These are phyloP conservation scores for Cryphonectria parasitica DNA, from an alignment of 2,329 filamentous ascomycete genomes.

Conservation along the genomic window DNA sequence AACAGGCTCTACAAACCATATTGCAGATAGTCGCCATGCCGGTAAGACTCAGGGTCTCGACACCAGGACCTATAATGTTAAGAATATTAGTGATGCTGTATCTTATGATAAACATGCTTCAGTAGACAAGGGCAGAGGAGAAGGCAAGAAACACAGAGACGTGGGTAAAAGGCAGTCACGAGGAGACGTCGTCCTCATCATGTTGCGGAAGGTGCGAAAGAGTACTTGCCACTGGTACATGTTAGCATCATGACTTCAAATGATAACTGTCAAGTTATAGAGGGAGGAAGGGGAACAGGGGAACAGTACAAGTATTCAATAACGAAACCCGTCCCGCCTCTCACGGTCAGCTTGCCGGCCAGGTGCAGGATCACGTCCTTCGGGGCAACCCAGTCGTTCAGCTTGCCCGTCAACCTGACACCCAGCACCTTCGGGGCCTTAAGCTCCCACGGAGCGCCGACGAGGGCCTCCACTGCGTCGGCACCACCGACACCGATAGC, in stretches of 20 bases:
- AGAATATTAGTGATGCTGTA: no score
- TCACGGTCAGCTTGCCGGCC: conserved; percentile 86
- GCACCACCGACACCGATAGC: conserved; percentile 97
- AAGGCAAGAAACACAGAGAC: no score
- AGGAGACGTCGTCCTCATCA: no score
- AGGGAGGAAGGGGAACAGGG: no score
- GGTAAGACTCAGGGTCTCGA: conserved; percentile 86
- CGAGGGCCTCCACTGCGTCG: conserved; percentile 94
- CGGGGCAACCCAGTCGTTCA: conserved; percentile 89
- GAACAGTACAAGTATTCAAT: no score
- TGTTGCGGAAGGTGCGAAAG: no score
- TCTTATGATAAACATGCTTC: no score
- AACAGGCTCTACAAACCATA: conserved; percentile 58
- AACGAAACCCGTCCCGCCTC: conserved; percentile 91
- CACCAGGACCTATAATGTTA: conserved; percentile 84
- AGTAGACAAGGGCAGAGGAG: no score
- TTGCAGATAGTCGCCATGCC: conserved; percentile 93
- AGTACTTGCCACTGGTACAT: no score
- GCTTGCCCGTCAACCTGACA: conserved; percentile 79
- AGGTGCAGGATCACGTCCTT: conserved; percentile 95
- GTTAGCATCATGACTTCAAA: no score
- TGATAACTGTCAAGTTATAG: no score
- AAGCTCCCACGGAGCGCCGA: conserved; percentile 95
- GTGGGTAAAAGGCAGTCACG: no score
- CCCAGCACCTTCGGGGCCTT: conserved; percentile 92